phyloP scores from a whole-genome alignment of 2,329 filamentous ascomycete genomes.

The Cladosporium sp. region DNA sequence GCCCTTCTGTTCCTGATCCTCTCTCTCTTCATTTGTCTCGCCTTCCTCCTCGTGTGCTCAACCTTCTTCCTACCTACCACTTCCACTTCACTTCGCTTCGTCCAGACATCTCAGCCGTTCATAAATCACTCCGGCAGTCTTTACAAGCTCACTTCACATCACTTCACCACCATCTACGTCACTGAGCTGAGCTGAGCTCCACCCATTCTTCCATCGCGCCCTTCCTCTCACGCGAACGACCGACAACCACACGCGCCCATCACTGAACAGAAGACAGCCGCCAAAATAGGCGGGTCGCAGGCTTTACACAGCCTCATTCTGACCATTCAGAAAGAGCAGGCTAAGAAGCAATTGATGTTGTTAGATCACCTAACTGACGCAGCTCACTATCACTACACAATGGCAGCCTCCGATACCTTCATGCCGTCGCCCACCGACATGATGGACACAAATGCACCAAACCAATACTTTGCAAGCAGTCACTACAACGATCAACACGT shows the following conservation, averaged over 20 bases:
- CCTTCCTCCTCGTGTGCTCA: not conserved
- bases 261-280: slow-evolving; percentile 8
- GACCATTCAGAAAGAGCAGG: slow-evolving; percentile 27
- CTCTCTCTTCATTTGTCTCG: not conserved
- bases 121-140: not conserved
- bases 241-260: not conserved
- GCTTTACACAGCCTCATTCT: slow-evolving; percentile 29
- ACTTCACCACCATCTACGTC: slow-evolving; percentile 2
- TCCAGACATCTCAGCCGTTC: not conserved
- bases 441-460: slow-evolving; percentile 30
- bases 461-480: slow-evolving; percentile 34
- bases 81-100: slow-evolving; percentile 7
- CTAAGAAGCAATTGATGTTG: slow-evolving; percentile 34
- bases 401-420: slow-evolving; percentile 33
- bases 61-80: not conserved
- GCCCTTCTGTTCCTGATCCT: slow-evolving; percentile 8
- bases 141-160: not conserved
- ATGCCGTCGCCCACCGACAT: slow-evolving; percentile 16
- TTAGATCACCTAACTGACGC: slow-evolving; percentile 36
- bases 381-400: slow-evolving; percentile 23
- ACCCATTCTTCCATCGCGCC: slow-evolving; percentile 1
- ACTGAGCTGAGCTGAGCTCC: not conserved
- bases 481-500: slow-evolving; percentile 28
- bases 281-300: slow-evolving; percentile 33
- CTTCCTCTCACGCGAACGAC: not conserved